Base-by-base conservation (phyloP, 148 eudicot genomes). In the Suaeda aralocaspica region DNA sequence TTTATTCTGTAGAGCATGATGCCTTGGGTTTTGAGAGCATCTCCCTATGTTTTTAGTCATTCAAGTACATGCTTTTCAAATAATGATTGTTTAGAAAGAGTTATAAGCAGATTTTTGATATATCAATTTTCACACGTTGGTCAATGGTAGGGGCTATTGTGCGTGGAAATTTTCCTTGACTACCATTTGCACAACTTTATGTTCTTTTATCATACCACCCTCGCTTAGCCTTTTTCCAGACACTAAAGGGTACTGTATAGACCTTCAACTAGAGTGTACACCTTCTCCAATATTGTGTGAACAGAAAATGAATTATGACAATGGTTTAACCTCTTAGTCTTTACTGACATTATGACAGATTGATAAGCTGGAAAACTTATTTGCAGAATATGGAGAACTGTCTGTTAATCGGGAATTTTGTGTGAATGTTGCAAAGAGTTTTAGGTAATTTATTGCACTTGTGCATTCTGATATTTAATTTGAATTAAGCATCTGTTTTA, bases 311-410 rank as follows among this genome's bases (percentile, higher is more conserved):
- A 41, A 45, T 5, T 63, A 13, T 42, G 53, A 19, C 21, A 56
- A 21, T 49, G 24, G 26, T 41, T 57, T 59, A 44, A 63, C 42
- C 59, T n/a, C 41, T 44, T 5, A 22, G 30, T 28, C 42, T 21
- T 44, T 63, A 15, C 25, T 13, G 53, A 49, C 9, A n/a, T 22
- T 49, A 0, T 12, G 33, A 50, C 82, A 90, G 96, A 78, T 83
- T 72, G 79, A 78, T 78, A 86, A 74, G 81, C 82, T 90, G 77
- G 93, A 90, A 70, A 74, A 65, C 42, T 57, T 80, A 60, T 74
- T 80, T 55, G 45, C 71, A n/a, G 77, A 86, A 44, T 73, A 72
- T 44, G 73, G 82, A 52, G 81, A 78, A 61, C 76, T 75, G 56
- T 77, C 80, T 34, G 65, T 84, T 52, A 77, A 84, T 56, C 78